Base-by-base conservation (phyloP, 306 rosid genomes). In the Dryas octopetala region DNA sequence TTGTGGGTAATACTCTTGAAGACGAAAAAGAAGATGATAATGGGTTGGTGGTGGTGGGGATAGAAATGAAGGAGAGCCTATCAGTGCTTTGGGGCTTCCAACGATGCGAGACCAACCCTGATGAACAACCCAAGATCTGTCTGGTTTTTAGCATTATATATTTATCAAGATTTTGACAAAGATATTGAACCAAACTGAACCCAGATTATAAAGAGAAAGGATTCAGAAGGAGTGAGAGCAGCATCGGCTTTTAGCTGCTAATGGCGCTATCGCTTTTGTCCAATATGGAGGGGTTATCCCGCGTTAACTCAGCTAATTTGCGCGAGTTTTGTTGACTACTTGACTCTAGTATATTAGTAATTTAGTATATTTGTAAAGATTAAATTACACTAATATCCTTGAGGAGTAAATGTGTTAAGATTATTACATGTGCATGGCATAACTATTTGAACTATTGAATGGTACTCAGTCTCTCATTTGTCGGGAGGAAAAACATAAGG, bases 111-210 rank as follows among this genome's bases (percentile, higher is more conserved):
- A 85, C 83, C 23, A 88, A 84, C 28, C 83, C 88, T 59, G 85
- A 82, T 32, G 91, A 88, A 80, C 63, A 84, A 53, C 88, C 65
- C 81, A 82, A 74, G 58, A 88, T 67, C 72, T 89, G 97, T 82
- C 85, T 73, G 38, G 83, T 83, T 78, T 85, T 91, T 40, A 88
- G 91, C 97, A 89, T 85, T 76, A 64, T 81, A 80, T 74, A 67
- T 15, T 46, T 66, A 45, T 38, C 70, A 38, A 73, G 32, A 48
- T 47, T 71, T 63, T 43, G 7, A 58, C 43, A n/a, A 10, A 55
- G 48, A 50, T 69, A 50, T 44, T 66, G 28, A 45, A 48, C 63
- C 46, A 17, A 14, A 67, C 11, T 16, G 44, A 60, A 26, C 45
- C 45, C 41, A 19, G 45, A 67, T 32, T 7, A 14, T 28, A 57